phyloP scores from a whole-genome alignment of 495 filamentous ascomycete genomes.

The Xylaria bambusicola region DNA sequence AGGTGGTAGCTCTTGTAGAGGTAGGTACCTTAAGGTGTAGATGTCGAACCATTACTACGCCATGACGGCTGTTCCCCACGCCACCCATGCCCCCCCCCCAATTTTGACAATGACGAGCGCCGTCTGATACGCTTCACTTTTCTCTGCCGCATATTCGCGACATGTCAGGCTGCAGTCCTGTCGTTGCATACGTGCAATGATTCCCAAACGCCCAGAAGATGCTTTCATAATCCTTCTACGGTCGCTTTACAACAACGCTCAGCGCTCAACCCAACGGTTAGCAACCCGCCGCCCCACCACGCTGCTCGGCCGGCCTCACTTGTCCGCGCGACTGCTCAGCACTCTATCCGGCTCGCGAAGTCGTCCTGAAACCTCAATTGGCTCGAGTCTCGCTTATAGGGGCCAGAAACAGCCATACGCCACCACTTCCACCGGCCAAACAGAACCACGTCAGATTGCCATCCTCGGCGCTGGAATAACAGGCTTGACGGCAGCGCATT shows the following conservation, averaged over 20 bases:
- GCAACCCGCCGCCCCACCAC: background rate
- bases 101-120: no score
- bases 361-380: constrained; percentile 7
- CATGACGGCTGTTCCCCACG: background rate
- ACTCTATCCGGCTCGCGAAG: background rate
- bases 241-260: constrained; percentile 23
- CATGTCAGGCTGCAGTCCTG: constrained; percentile 22
- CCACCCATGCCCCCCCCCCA: no score
- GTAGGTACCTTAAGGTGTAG: background rate
- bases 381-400: background rate
- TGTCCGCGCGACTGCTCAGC: constrained; percentile 27
- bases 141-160: background rate
- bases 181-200: constrained; percentile 26
- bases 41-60: background rate
- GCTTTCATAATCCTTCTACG: constrained; percentile 25
- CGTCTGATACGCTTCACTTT: no score
- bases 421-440: constrained; percentile 24
- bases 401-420: constrained; percentile 18
- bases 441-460: constrained; percentile 56
- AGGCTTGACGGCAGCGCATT: constrained; percentile 79
- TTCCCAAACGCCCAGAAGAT: constrained; percentile 25
- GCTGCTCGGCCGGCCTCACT: constrained; percentile 9
- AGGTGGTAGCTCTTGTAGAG: no score
- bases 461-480: constrained; percentile 89
- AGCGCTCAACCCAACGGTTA: constrained; percentile 14